Evolutionary conservation across 148 eudicot species (phyloP), one percentile per base, ranked within the genome.

Genomic region (Linanthus parryae): DNA sequence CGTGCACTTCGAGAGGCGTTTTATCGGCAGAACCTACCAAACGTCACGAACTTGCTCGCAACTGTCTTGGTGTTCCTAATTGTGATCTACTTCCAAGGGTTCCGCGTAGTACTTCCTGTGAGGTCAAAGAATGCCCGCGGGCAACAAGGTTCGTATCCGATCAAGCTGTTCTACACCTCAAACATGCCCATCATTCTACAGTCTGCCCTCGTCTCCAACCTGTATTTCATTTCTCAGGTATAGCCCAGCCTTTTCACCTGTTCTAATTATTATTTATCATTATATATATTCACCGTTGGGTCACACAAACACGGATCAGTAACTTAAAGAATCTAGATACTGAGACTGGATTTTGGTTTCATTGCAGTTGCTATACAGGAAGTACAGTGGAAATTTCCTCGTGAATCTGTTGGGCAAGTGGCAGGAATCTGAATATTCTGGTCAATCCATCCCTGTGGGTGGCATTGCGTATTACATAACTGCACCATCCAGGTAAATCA

Each of bases 181-280:
- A 88, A 88, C 66, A 88, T 88, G 96, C 96, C 96, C 31, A 87
- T 87, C 46, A 87, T 87, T 45, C 78, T 87, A 48, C 96, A 87
- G 45, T 87, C 96, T 64, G 96, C 96, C 34, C 91, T 87, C 52
- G 96, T 83, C 0, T 73, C 96, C 73, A 87, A 87, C 70, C 79
- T 87, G 25, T 87, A 87, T 75, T 83, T 87, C 66, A 75, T 87
- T 64, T 87, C 96, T 28, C 96, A 82, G 95, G 95, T 82, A 15
- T 15, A 14, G 18, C 16, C 10, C 28, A 7, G 19, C 7, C 27
- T 47, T 25, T n/a, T n/a, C n/a, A n/a, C n/a, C n/a, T n/a, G n/a
- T n/a, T n/a, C n/a, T n/a, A n/a, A n/a, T n/a, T n/a, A n/a, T n/a
- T n/a, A n/a, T n/a, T n/a, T n/a, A n/a, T n/a, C n/a, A n/a, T n/a